Evolutionary conservation across 2,329 filamentous ascomycete genomes (phyloP), one percentile per base, ranked within the genome.

Genomic region (Aspergillus thermomutatus): DNA sequence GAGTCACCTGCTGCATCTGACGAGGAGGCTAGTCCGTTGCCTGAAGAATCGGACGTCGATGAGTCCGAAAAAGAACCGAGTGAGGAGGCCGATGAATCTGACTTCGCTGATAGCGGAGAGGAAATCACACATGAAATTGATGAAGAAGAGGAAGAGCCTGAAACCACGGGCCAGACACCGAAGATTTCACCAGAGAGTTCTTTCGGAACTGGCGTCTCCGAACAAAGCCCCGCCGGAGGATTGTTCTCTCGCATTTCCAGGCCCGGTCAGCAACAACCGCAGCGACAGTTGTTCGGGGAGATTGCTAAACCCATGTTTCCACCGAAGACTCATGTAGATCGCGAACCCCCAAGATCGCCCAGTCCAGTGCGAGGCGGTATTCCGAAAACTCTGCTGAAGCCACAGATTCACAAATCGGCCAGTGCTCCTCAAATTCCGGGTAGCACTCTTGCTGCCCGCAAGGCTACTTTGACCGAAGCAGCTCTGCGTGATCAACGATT

Each of bases 31-130:
- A 64, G 64, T 14, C 63, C 70, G n/a, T 53, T 75, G n/a, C 73
- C 69, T 2, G 70, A 69, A 49, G 71, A 67, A 54, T 69, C 74
- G 43, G 73, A 72, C 49, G 64, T 56, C 21, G 73, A 72, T 17
- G 73, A 63, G 27, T 70, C 72, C 4, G 68, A 70, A 25, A 54
- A 58, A 14, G 68, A 69, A 28, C 41, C 65, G 55, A 21, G 70
- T 9, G 58, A 63, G 17, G 69, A 68, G 40, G 66, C 56, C 7
- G 69, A 69, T 40, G 72, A 71, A 47, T 75, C 76, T 4, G 77
- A 77, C 31, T 79, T 79, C 60, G 73, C 73, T 54, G 77, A 77
- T 49, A 79, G 76, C 54, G 78, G 74, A 9, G 74, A 79, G 54
- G 78, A 80, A 37, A 69, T 78, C n/a, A 74, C 74, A 1, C 71